Percentiles rank a stretch among this genome's conserved stretches.
Conservation (phyloP, 768 basidiomycete genomes). For the Boletus sp. region DNA sequence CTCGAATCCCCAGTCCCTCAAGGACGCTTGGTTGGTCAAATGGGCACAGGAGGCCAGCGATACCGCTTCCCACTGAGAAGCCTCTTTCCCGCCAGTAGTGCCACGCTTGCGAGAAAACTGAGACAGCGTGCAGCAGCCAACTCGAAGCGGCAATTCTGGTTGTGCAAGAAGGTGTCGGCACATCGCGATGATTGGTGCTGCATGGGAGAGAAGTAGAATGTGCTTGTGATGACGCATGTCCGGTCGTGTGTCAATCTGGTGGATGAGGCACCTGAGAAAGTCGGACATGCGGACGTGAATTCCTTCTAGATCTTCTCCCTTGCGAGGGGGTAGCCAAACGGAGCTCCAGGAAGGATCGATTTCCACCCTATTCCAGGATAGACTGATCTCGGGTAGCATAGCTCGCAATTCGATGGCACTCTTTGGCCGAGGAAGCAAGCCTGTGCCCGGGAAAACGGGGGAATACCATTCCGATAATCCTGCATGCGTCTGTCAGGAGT, state of each 20-base stretch:
- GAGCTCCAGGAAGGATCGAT: slow-evolving; percentile 66
- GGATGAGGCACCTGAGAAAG: slow-evolving; percentile 50
- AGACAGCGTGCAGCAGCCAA: slow-evolving; percentile 76
- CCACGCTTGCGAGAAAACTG: slow-evolving; percentile 42
- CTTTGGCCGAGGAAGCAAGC: slow-evolving; percentile 73
- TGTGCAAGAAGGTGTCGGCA: slow-evolving; percentile 56
- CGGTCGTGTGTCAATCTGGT: slow-evolving; percentile 46
- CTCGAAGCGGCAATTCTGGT: slow-evolving; percentile 48
- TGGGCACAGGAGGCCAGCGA: slow-evolving; percentile 55
- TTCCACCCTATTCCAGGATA: slow-evolving; percentile 55
- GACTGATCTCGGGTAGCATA: slow-evolving; percentile 58
- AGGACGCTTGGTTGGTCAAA: slow-evolving; percentile 49
- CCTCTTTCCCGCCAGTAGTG: slow-evolving; percentile 32
- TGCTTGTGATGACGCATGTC: slow-evolving; percentile 41
- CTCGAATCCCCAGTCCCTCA: slow-evolving; percentile 80
- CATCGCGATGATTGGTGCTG: slow-evolving; percentile 69
- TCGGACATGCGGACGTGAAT: slow-evolving; percentile 58
- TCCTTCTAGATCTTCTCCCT: slow-evolving; percentile 63
- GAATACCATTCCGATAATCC: slow-evolving; percentile 81
- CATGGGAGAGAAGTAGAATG: slow-evolving; percentile 68
- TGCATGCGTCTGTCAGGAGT: slow-evolving; percentile 20
- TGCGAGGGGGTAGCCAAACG: slow-evolving; percentile 66
- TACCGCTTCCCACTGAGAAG: slow-evolving; percentile 41
- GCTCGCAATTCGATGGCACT: slow-evolving; percentile 48
- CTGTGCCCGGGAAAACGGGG: slow-evolving; percentile 59